Percentiles rank a stretch among this genome's conserved stretches.
phyloP scores from a whole-genome alignment of 1,284 basidiomycete species.

The Cryptococcus sp. region DNA sequence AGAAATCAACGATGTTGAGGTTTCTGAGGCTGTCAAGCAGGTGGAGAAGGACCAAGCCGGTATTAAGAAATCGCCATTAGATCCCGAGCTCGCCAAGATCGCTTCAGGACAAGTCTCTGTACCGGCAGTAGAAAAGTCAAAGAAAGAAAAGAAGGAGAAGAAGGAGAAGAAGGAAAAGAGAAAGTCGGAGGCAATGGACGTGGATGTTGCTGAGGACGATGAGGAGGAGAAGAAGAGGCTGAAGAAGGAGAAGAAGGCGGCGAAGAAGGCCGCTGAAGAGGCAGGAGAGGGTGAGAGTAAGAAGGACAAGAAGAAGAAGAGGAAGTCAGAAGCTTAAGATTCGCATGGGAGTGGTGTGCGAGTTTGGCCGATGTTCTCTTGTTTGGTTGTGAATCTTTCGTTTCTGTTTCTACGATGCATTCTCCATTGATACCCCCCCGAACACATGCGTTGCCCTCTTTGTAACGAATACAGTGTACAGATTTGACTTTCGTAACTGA shows the following conservation, averaged over 20 bases:
- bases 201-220: constrained; percentile 8
- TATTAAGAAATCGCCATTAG: constrained; percentile 18
- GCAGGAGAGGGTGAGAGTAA: constrained; percentile 7
- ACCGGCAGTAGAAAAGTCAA: constrained; percentile 20
- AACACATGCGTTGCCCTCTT: too few relatives aligned
- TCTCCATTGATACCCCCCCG: too few relatives aligned
- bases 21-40: constrained; percentile 41
- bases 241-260: constrained; percentile 43
- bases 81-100: constrained; percentile 44
- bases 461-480: too few relatives aligned
- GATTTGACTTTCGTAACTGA: too few relatives aligned
- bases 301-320: constrained; percentile 30
- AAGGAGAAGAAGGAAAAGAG: constrained; percentile 48
- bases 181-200: constrained; percentile 13
- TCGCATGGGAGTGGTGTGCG: not conserved
- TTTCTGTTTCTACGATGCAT: too few relatives aligned
- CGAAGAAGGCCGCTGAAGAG: constrained; percentile 9
- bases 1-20: constrained; percentile 51
- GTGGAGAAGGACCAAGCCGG: constrained; percentile 54
- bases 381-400: too few relatives aligned
- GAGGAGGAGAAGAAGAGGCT: constrained; percentile 18
- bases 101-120: constrained; percentile 15
- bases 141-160: constrained; percentile 44
- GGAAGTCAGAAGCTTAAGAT: constrained; percentile 24
- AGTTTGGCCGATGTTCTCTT: too few relatives aligned